Conservation (phyloP, 345 rosid genomes). For the Eucalyptus dawsonii region DNA sequence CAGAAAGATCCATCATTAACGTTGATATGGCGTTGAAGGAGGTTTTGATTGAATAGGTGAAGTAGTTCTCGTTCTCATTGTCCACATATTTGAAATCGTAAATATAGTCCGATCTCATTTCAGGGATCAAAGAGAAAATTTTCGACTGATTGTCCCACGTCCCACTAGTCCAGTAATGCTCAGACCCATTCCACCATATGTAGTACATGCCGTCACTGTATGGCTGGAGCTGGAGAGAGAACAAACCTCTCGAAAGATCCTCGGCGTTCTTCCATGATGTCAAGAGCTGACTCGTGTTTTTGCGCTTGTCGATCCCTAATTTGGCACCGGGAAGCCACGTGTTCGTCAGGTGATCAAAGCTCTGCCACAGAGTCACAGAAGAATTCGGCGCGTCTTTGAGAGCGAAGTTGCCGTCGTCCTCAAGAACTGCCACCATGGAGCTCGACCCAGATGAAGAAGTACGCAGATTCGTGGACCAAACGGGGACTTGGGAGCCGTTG, state of each 20-base stretch:
- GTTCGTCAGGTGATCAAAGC: conserved; percentile 47
- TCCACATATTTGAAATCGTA: conserved; percentile 36
- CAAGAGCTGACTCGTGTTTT: conserved; percentile 21
- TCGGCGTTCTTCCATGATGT: conserved; percentile 51
- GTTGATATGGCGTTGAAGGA: conserved; percentile 6
- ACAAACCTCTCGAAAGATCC: conserved; percentile 66
- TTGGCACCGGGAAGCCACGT: conserved; percentile 78
- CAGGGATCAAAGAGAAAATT: conserved; percentile 46
- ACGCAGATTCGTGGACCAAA: conserved; percentile 57
- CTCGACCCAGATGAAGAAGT: conserved; percentile 9
- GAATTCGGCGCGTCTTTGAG: conserved; percentile 13
- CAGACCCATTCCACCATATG: conserved; percentile 39
- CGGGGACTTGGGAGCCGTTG: conserved; percentile 19
- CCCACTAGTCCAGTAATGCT: conserved; percentile 50
- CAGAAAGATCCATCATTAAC: conserved; percentile 40
- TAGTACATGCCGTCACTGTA: conserved; percentile 22
- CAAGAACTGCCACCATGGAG: conserved; percentile 30
- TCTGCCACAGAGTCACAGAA: conserved; percentile 41
- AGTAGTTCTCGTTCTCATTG: conserved; percentile 38
- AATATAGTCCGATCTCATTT: conserved; percentile 43
- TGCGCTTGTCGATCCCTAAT: conserved; percentile 29
- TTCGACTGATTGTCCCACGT: conserved; percentile 27
- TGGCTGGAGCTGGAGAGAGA: conserved; percentile 53
- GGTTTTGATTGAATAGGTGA: conserved; percentile 34
- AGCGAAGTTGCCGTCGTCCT: conserved; percentile 51